Base-by-base conservation (phyloP, 2,329 filamentous ascomycete genomes). In the Fusarium sp. region DNA sequence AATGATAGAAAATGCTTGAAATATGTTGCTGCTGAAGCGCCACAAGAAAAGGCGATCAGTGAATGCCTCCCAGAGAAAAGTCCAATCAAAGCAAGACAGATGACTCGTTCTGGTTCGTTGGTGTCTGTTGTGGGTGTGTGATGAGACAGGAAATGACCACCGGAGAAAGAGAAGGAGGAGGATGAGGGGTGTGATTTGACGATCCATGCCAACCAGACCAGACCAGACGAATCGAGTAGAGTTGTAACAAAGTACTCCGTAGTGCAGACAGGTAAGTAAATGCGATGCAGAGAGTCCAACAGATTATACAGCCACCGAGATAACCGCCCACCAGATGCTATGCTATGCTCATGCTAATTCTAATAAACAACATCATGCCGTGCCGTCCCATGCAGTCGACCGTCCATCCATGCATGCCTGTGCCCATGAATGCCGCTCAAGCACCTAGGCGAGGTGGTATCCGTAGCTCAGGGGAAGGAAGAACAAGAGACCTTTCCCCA, bases 311-410 rank as follows among this genome's bases (percentile, higher is more conserved):
- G 35, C 57, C 59, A 65, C 63, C 66, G 63, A 69, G 59, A 36
- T 68, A 71, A 58, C 72, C 73, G 66, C 73, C 74, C 61, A 63
- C 67, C 69, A 71, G 57, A 74, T 70, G 66, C 69, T 52, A 50
- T 50, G 45, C 45, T 50, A 71, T 75, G 62, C 73, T 58, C 52
- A 68, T 73, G 59, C 65, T 73, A 74, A 68, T 71, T 50, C 38
- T 36, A 62, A 47, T 63, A 75, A 63, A 61, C 57, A 31, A 47
- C 61, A 31, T 65, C 57, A 65, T 71, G 54, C 65, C 70, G 54
- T 45, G 40, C 20, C 14, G 3, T n/a, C n/a, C 10, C n/a, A n/a
- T 47, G 14, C 45, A 50, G 45, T 54, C 27, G 50, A 20, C 50
- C 6, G 27, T 22, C 29, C 29, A 56, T 56, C 31, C 58, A 58